Evolutionary conservation across 768 basidiomycete species (phyloP).

Genomic region (Termitomyces sp.): DNA sequence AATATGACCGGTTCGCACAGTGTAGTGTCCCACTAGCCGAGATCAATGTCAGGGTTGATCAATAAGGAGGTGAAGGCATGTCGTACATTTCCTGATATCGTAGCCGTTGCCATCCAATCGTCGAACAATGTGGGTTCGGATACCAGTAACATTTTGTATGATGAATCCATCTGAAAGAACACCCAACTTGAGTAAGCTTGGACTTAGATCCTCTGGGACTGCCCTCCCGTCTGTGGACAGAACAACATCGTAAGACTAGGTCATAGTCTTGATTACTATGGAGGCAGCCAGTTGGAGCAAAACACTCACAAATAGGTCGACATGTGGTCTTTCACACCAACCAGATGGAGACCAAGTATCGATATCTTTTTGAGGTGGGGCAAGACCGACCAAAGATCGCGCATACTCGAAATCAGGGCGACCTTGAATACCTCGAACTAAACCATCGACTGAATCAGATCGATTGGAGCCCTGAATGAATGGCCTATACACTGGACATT

Average conservation of each 20-base stretch:
- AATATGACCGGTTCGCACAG: constrained; percentile 71
- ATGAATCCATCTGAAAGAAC: constrained; percentile 65
- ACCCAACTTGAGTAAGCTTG: constrained; percentile 59
- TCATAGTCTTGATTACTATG: not conserved
- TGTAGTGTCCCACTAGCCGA: constrained; percentile 69
- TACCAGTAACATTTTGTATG: constrained; percentile 71
- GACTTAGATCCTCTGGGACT: constrained; percentile 65
- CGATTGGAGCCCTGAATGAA: constrained; percentile 29
- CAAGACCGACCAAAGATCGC: constrained; percentile 57
- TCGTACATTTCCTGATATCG: constrained; percentile 77
- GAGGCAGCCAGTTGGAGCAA: not conserved
- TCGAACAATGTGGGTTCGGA: constrained; percentile 73
- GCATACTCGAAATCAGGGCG: constrained; percentile 80
- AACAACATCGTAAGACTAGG: constrained; percentile 78
- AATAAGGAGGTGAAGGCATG: not conserved
- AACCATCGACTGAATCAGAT: constrained; percentile 31
- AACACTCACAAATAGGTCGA: constrained; percentile 61
- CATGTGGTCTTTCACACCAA: constrained; percentile 68
- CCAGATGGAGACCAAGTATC: constrained; percentile 62
- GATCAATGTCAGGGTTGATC: not conserved
- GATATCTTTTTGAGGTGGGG: constrained; percentile 44
- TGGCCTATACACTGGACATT: constrained; percentile 69
- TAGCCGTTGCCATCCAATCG: constrained; percentile 82
- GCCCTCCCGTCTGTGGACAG: constrained; percentile 54
- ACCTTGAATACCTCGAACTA: constrained; percentile 64